phyloP scores from a whole-genome alignment of 2,329 filamentous ascomycete genomes.

The Hansfordia pulvinata region DNA sequence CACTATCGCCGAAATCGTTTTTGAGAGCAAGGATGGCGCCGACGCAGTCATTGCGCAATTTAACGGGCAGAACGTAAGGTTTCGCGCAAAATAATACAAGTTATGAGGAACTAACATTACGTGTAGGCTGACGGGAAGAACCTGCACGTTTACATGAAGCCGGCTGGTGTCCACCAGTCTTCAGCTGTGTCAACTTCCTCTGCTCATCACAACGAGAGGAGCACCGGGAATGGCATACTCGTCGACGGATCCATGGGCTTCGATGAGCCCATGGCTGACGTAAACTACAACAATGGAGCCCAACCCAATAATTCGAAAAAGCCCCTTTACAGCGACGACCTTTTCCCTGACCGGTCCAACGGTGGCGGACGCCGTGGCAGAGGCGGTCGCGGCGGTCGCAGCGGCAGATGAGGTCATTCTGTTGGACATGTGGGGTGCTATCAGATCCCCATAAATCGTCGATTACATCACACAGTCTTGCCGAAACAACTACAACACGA shows the following conservation, averaged over 20 bases:
- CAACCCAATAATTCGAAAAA: too few species aligned
- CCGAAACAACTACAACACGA: too few species aligned
- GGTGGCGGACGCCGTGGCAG: too few species aligned
- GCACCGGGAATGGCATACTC: constrained; percentile 22
- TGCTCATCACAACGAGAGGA: constrained; percentile 14
- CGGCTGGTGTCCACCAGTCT: constrained; percentile 23
- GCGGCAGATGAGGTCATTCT: too few species aligned
- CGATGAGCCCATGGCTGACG: constrained; percentile 28
- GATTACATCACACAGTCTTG: too few species aligned
- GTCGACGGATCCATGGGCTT: constrained; percentile 43
- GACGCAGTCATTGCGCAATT: constrained; percentile 64
- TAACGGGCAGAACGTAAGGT: constrained; percentile 61
- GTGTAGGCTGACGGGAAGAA: constrained; percentile 58
- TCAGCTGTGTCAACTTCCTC: too few species aligned
- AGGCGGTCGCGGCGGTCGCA: too few species aligned
- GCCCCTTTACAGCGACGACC: constrained; percentile 43
- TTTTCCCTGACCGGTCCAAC: constrained; percentile 15
- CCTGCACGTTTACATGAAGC: constrained; percentile 60
- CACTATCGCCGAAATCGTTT: constrained; percentile 66
- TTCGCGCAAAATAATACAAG: neutral
- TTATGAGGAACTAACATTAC: constrained; percentile 2
- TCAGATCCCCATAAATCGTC: too few species aligned
- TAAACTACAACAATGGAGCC: constrained; percentile 13
- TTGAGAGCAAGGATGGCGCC: constrained; percentile 58
- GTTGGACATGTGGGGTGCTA: too few species aligned